A percentile compares a stretch with the other conserved stretches of the same genome.
Evolutionary conservation across 495 filamentous ascomycete species (phyloP).

Genomic region (Aspergillus asperescens): DNA sequence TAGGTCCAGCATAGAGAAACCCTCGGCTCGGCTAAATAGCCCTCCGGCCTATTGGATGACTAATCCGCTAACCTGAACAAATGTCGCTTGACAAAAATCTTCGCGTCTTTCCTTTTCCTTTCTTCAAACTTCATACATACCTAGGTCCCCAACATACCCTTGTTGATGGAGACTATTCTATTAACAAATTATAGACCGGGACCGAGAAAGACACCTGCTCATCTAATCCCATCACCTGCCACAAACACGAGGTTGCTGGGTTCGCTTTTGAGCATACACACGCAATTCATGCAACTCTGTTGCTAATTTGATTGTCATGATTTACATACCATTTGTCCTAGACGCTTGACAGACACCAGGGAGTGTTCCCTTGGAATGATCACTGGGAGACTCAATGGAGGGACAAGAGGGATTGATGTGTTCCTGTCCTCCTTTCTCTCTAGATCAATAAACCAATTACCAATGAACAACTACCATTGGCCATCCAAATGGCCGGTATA

Average conservation of each 20-base stretch:
- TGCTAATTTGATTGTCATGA: slow-evolving; percentile 1
- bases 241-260: slow-evolving; percentile 33
- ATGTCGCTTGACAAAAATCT: background rate
- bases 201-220: slow-evolving; percentile 45
- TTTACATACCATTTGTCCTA: background rate
- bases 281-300: background rate
- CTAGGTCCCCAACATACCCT: slow-evolving; percentile 47
- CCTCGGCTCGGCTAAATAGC: slow-evolving; percentile 1
- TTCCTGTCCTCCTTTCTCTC: background rate
- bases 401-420: background rate
- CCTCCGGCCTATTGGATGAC: background rate
- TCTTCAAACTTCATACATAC: slow-evolving; percentile 22
- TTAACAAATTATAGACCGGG: slow-evolving; percentile 42
- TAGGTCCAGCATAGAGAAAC: too few relatives aligned
- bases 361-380: background rate
- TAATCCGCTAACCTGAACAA: background rate
- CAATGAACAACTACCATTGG: background rate
- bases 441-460: background rate
- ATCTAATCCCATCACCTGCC: slow-evolving; percentile 46
- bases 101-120: slow-evolving; percentile 19
- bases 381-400: background rate
- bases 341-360: background rate
- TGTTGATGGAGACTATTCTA: slow-evolving; percentile 34
- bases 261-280: slow-evolving; percentile 49
- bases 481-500: background rate